Conservation (phyloP, 2,329 filamentous ascomycete genomes). For the Xylariaceae sp. region DNA sequence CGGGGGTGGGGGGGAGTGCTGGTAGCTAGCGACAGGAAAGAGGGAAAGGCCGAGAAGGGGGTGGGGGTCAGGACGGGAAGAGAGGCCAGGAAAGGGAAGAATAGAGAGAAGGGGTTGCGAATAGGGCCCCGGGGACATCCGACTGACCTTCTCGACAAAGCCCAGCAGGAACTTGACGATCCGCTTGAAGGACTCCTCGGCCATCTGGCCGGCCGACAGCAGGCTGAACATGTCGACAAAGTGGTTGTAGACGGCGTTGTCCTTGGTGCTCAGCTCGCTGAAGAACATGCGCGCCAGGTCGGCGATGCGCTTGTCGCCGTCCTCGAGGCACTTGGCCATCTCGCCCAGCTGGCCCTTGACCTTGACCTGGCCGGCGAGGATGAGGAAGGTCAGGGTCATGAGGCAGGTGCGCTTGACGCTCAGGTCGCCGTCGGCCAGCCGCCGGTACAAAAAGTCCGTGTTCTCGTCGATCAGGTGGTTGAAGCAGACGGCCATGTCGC, state of each 20-base stretch:
- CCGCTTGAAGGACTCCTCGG: conserved; percentile 77
- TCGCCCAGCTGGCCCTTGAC: conserved; percentile 97
- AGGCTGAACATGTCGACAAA: conserved; percentile 99
- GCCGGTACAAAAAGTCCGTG: conserved; percentile 92
- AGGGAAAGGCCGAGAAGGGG: too few relatives aligned
- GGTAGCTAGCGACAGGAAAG: too few relatives aligned
- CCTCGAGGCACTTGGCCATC: conserved; percentile 98
- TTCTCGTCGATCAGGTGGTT: conserved; percentile 99
- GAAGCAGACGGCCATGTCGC: conserved; percentile 99
- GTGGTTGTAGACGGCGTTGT: conserved; percentile 98
- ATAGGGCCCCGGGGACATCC: neutral
- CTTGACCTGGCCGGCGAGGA: conserved; percentile 95
- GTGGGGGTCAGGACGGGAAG: too few relatives aligned
- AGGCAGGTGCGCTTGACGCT: conserved; percentile 95
- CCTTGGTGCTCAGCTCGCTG: conserved; percentile 91
- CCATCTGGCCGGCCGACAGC: conserved; percentile 74
- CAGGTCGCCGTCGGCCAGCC: conserved; percentile 78
- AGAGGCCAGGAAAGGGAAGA: neutral
- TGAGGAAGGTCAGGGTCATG: conserved; percentile 97
- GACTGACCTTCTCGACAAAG: conserved; percentile 88
- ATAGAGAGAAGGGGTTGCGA: neutral
- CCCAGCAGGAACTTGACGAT: conserved; percentile 90
- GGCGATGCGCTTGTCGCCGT: conserved; percentile 87
- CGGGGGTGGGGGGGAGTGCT: too few relatives aligned
- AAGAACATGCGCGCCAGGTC: conserved; percentile 98